Conservation (phyloP, 2,329 filamentous ascomycete species). For the Fusarium newnesense region DNA sequence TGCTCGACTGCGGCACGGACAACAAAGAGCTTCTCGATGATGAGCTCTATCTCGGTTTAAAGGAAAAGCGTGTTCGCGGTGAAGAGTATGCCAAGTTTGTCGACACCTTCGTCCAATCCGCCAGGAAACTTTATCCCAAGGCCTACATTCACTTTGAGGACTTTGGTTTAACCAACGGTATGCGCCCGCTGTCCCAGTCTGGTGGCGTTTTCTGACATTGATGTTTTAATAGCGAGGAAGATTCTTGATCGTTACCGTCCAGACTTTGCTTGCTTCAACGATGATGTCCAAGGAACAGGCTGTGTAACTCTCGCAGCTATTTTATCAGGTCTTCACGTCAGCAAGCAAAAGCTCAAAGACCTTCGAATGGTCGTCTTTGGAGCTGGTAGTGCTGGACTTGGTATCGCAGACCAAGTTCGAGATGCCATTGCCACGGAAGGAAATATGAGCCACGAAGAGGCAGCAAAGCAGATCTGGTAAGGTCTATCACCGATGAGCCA, state of each 20-base stretch:
- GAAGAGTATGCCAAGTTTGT: constrained; percentile 81
- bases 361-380: constrained; percentile 81
- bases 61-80: constrained; percentile 73
- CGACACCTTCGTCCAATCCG: constrained; percentile 76
- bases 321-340: constrained; percentile 78
- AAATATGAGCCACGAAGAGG: constrained; percentile 76
- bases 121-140: constrained; percentile 76
- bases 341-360: constrained; percentile 72
- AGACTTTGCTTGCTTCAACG: constrained; percentile 86
- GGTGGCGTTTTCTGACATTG: neutral
- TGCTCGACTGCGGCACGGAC: constrained; percentile 87
- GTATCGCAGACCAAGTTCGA: constrained; percentile 85
- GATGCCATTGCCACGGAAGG: constrained; percentile 80
- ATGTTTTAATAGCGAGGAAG: constrained; percentile 64
- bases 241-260: constrained; percentile 81
- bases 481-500: constrained; percentile 7
- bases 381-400: constrained; percentile 82
- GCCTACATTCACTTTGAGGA: constrained; percentile 93
- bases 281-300: constrained; percentile 89
- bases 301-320: constrained; percentile 88
- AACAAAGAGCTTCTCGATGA: constrained; percentile 80
- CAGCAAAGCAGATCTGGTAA: constrained; percentile 81
- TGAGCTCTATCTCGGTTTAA: constrained; percentile 81
- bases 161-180: constrained; percentile 80
- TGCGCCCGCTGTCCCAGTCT: constrained; percentile 6